phyloP scores from a whole-genome alignment of 352 stramenopile species.

The Globisporangium nodosum region DNA sequence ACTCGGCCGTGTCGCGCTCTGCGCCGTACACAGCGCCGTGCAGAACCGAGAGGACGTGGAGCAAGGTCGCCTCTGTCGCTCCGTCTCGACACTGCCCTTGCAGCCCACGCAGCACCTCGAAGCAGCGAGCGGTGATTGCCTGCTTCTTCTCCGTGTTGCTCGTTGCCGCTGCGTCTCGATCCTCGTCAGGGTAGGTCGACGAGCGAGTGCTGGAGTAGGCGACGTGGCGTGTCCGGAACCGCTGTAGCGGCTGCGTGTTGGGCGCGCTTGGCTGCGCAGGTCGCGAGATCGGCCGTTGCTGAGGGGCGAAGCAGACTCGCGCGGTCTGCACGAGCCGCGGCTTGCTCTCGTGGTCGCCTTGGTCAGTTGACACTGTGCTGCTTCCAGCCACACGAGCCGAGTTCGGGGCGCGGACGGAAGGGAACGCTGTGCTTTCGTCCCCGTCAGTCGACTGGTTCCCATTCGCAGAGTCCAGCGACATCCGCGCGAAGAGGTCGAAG shows the following conservation, averaged over 20 bases:
- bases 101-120: constrained; percentile 24
- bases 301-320: constrained; percentile 25
- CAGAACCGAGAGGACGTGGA: constrained; percentile 18
- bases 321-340: constrained; percentile 8
- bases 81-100: constrained; percentile 15
- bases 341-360: neutral
- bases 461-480: neutral
- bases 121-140: constrained; percentile 22
- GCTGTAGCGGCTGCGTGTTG: too few relatives aligned
- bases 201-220: too few relatives aligned
- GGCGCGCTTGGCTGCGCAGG: too few relatives aligned
- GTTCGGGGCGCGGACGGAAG: neutral
- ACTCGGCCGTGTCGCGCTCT: too few relatives aligned
- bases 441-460: neutral
- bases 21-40: constrained; percentile 17
- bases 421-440: neutral
- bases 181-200: neutral
- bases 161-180: neutral
- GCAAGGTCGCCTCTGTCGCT: constrained; percentile 24
- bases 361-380: neutral
- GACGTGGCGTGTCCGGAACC: too few relatives aligned
- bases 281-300: neutral
- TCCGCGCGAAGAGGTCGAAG: constrained; percentile 5
- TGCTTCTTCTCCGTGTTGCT: constrained; percentile 6
- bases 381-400: neutral